These are phyloP conservation scores for Dendryphion nanum DNA, from an alignment of 2,329 filamentous ascomycete species.

Conservation along the genomic window DNA sequence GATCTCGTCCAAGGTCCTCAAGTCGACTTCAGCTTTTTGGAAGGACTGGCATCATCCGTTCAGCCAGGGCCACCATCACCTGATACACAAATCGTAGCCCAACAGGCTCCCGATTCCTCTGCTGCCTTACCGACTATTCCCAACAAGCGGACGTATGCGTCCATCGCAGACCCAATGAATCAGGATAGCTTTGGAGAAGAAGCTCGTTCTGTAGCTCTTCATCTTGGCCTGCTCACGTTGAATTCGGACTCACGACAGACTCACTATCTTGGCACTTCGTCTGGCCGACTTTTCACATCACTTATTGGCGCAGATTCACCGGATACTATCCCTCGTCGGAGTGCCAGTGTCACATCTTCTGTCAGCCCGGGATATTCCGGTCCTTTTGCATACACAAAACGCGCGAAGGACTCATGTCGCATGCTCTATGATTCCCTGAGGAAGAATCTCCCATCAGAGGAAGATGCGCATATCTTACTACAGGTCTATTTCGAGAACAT, in stretches of 20 bases:
- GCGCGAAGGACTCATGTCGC: slow-evolving; percentile 5
- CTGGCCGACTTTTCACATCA: slow-evolving; percentile 36
- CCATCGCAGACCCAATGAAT: slow-evolving; percentile 1
- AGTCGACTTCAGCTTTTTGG: slow-evolving; percentile 15
- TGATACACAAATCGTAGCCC: too few relatives aligned
- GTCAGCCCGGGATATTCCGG: slow-evolving; percentile 3
- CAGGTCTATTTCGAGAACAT: slow-evolving; percentile 26
- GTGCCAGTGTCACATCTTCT: background rate
- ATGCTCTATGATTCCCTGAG: slow-evolving; percentile 4
- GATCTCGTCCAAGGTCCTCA: slow-evolving; percentile 28
- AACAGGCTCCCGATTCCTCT: background rate
- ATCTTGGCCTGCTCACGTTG: slow-evolving; percentile 39
- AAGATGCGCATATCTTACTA: slow-evolving; percentile 22
- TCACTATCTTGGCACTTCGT: slow-evolving; percentile 41
- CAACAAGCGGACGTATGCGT: slow-evolving; percentile 1
- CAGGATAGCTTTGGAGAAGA: slow-evolving; percentile 17
- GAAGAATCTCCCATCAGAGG: slow-evolving; percentile 15
- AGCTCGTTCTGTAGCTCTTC: slow-evolving; percentile 32
- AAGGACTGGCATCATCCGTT: background rate
- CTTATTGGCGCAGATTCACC: slow-evolving; percentile 15
- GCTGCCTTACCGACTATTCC: too few relatives aligned
- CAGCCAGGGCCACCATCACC: background rate
- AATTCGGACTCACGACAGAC: slow-evolving; percentile 40
- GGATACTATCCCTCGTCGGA: slow-evolving; percentile 1
- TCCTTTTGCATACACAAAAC: slow-evolving; percentile 5